Conservation (phyloP, 1,284 basidiomycete genomes). For the Boletus mariae region DNA sequence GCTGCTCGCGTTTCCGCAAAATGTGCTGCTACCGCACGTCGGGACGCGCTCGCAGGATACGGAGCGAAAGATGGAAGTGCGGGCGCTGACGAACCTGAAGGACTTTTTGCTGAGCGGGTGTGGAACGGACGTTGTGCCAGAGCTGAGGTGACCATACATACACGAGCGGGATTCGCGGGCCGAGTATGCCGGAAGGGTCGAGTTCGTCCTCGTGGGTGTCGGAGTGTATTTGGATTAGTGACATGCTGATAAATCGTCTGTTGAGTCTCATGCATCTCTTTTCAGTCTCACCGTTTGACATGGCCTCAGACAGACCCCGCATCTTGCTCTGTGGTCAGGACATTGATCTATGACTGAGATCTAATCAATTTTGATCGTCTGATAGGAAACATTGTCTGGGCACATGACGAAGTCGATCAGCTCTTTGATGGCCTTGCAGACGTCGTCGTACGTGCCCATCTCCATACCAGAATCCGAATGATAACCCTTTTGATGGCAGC, state of each 20-base stretch:
- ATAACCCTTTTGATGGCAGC: conserved; percentile 35
- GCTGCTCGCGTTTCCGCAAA: conserved; percentile 76
- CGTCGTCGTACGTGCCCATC: conserved; percentile 58
- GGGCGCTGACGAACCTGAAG: conserved; percentile 65
- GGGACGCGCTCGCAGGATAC: conserved; percentile 81
- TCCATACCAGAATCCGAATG: not conserved
- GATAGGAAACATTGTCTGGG: conserved; percentile 73
- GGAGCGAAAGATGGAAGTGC: conserved; percentile 78
- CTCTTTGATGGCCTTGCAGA: conserved; percentile 70
- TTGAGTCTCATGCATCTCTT: not conserved
- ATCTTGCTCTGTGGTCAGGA: conserved; percentile 30
- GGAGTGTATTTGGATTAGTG: not conserved
- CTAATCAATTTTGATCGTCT: not conserved
- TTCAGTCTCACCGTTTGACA: not conserved
- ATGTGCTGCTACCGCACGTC: conserved; percentile 84
- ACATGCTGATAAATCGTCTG: not conserved
- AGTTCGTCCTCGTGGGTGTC: not conserved
- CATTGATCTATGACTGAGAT: not conserved
- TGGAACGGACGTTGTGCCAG: conserved; percentile 63
- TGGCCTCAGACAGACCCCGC: conserved; percentile 19
- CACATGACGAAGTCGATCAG: conserved; percentile 66
- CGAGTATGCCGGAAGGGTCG: not conserved
- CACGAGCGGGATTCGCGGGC: not conserved
- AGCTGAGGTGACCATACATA: conserved; percentile 34
- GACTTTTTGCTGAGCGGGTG: conserved; percentile 61